phyloP scores from a whole-genome alignment of 106 monocot species.

The Alisma plantagoaquatica region DNA sequence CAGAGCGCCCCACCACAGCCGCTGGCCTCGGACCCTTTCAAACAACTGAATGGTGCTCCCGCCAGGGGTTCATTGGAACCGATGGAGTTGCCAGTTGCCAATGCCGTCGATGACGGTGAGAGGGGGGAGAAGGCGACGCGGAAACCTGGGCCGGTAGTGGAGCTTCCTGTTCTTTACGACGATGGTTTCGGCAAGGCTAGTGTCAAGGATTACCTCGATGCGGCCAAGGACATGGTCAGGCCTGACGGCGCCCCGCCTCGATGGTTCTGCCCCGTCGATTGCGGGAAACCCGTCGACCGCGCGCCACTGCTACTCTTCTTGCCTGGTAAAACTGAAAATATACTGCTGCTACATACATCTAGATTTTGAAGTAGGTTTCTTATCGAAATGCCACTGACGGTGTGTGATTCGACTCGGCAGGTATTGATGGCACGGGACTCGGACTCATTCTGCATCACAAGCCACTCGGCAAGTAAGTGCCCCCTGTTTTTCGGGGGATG shows the following conservation, averaged over 20 bases:
- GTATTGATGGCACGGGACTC: slow-evolving; percentile 57
- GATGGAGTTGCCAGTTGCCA: too few species aligned
- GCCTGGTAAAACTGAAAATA: slow-evolving; percentile 62
- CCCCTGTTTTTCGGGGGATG: too few species aligned
- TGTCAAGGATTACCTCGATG: slow-evolving; percentile 63
- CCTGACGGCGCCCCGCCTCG: slow-evolving; percentile 63
- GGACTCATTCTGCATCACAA: slow-evolving; percentile 81
- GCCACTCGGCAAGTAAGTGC: slow-evolving; percentile 71
- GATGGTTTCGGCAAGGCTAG: slow-evolving; percentile 55
- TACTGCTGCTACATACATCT: too few species aligned
- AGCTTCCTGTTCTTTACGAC: slow-evolving; percentile 44
- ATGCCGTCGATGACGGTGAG: neutral
- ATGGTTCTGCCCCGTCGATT: slow-evolving; percentile 91
- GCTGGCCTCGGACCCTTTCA: too few species aligned
- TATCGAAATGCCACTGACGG: too few species aligned
- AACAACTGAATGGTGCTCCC: too few species aligned
- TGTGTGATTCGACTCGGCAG: slow-evolving; percentile 27
- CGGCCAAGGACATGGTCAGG: slow-evolving; percentile 28
- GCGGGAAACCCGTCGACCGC: slow-evolving; percentile 33
- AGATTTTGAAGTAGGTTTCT: too few species aligned
- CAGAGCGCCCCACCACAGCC: too few species aligned
- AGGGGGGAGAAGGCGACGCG: neutral
- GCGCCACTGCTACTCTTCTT: slow-evolving; percentile 77
- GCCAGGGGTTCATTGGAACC: too few species aligned
- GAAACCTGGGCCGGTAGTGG: neutral